Conservation (phyloP, 2,329 filamentous ascomycete genomes). For the Macrophomina phaseolina region DNA sequence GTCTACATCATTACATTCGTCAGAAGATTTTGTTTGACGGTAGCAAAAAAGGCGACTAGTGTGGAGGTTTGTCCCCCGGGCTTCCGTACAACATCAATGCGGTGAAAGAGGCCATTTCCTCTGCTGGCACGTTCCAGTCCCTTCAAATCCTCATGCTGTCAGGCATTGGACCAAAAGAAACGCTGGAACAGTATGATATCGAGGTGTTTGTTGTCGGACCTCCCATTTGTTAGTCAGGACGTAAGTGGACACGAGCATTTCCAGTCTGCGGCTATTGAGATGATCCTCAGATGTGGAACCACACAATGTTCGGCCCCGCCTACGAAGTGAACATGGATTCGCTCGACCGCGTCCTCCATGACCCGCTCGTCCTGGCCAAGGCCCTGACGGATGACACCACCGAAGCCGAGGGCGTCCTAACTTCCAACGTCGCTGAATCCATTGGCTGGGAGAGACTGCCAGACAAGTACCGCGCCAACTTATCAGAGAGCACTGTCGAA, state of each 20-base stretch:
- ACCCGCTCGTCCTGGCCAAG: constrained; percentile 31
- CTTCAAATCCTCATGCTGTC: constrained; percentile 50
- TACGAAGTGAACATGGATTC: constrained; percentile 33
- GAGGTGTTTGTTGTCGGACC: constrained; percentile 30
- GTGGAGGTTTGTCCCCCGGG: constrained; percentile 31
- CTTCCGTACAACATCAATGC: constrained; percentile 34
- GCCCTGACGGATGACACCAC: constrained; percentile 29
- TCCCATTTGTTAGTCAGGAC: constrained; percentile 35
- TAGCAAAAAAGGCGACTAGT: constrained; percentile 34
- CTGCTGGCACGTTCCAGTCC: constrained; percentile 49
- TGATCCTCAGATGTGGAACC: constrained; percentile 36
- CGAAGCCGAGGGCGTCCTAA: constrained; percentile 31
- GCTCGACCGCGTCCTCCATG: constrained; percentile 32
- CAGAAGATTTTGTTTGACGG: constrained; percentile 44
- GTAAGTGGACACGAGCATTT: background rate
- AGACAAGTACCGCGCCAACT: background rate
- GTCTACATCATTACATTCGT: constrained; percentile 43
- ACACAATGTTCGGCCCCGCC: constrained; percentile 33
- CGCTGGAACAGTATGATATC: constrained; percentile 35
- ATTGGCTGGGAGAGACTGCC: constrained; percentile 30
- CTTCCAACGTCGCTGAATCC: constrained; percentile 32
- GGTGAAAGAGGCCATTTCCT: constrained; percentile 51
- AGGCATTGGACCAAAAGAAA: constrained; percentile 42
- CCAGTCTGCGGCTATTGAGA: no score
- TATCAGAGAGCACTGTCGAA: constrained; percentile 27